A percentile compares a stretch with the other conserved stretches of the same genome.
phyloP scores from a whole-genome alignment of 306 rosid genomes.

The Delonix regia region DNA sequence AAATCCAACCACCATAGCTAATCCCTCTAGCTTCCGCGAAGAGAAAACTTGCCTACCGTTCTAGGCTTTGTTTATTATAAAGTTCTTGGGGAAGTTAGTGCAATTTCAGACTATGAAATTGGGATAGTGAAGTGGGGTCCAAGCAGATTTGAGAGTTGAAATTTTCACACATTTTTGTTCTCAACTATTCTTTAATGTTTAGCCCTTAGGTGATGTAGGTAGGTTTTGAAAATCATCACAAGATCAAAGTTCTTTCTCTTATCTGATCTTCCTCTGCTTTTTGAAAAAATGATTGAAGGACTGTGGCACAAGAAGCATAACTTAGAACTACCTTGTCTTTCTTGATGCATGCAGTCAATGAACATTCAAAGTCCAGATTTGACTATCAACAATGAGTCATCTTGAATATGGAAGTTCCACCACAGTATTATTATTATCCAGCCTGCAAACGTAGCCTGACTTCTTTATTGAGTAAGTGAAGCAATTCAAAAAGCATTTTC shows the following conservation, averaged over 20 bases:
- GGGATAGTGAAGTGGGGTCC: conserved; percentile 40
- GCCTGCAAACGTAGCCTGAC: neutral
- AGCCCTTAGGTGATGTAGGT: neutral
- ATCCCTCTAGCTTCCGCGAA: conserved; percentile 46
- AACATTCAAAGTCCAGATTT: neutral
- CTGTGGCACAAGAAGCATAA: neutral
- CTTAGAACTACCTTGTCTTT: neutral
- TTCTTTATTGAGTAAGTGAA: neutral
- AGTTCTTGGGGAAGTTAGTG: neutral
- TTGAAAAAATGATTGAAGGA: conserved; percentile 25
- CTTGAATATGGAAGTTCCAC: neutral
- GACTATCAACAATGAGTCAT: neutral
- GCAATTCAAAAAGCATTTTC: neutral
- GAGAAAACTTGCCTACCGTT: conserved; percentile 6
- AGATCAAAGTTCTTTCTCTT: neutral
- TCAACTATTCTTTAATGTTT: neutral
- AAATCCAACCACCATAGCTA: conserved; percentile 34
- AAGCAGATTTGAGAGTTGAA: conserved; percentile 32
- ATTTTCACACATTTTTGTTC: conserved; percentile 16
- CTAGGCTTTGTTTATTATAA: conserved; percentile 25
- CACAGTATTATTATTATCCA: neutral
- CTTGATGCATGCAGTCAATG: neutral
- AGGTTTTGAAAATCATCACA: neutral
- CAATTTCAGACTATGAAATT: conserved; percentile 4
- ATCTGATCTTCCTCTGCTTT: neutral